Base-by-base conservation (phyloP, 2,329 filamentous ascomycete genomes). In the Nemania bipapillata region DNA sequence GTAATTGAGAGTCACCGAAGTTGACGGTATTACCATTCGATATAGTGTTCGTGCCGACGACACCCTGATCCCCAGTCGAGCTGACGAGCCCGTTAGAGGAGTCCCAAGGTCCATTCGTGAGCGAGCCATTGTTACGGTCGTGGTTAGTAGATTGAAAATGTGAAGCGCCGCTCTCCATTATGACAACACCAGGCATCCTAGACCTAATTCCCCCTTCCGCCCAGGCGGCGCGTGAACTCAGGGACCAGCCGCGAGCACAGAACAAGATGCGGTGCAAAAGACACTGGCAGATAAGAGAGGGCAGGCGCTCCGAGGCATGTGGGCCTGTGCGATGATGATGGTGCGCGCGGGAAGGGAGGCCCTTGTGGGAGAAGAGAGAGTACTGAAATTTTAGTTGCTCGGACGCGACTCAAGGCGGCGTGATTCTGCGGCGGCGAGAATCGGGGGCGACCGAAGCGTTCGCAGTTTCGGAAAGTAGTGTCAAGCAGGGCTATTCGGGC, bases 101-200 rank as follows among this genome's bases (percentile, higher is more conserved):
- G 66, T 57, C 73, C 49, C 69, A 72, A 28, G 71, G 72, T 59
- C 75, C 79, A 65, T 77, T 75, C 22, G 77, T 71, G 58, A 74
- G 65, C 35, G 74, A 79, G 65, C 83, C 83, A 74, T 84, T 83
- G 70, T 84, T 81, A 83, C 84, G 84, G 76, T 88, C 85, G 78
- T 88, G 85, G 76, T 88, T 86, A 74, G 84, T 85, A 77, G 83
- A 85, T 75, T 81, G 80, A 73, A 85, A 84, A 76, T 85, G 85
- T 76, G 83, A 82, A 76, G 79, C 81, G 79, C 84, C 85, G 80
- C 84, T 83, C 73, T 87, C 85, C 85, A 87, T 87, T 74, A 82
- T 84, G 81, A 86, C 81, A 74, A 82, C 76, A 74, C 85, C 84
- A 71, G 86, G 85, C 86, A 87, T 87, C 75, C 72, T 76, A 74